Percentiles rank a stretch among this genome's conserved stretches.
phyloP scores from a whole-genome alignment of 1,284 basidiomycete species.

The Rhodotorula mucilaginosa region DNA sequence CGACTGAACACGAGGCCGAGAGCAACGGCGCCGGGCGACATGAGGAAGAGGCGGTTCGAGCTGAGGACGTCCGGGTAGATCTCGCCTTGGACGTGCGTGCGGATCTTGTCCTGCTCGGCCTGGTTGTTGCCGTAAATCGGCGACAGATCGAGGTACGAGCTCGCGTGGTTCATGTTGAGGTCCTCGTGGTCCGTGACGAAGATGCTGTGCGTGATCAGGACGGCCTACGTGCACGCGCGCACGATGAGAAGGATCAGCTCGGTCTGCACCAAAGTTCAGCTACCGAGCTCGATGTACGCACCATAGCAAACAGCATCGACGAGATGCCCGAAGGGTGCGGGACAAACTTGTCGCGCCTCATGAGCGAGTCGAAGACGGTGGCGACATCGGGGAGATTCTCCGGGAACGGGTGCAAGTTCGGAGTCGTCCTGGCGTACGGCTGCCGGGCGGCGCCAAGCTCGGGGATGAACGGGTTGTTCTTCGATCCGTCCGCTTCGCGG shows the following conservation, averaged over 20 bases:
- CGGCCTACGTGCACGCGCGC: slow-evolving; percentile 50
- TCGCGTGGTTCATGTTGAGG: slow-evolving; percentile 61
- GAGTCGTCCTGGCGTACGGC: slow-evolving; percentile 39
- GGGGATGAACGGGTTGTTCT: slow-evolving; percentile 35
- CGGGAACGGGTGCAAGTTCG: slow-evolving; percentile 32
- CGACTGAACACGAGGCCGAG: slow-evolving; percentile 67
- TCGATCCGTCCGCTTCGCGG: slow-evolving; percentile 35
- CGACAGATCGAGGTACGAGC: slow-evolving; percentile 73
- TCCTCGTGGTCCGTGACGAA: slow-evolving; percentile 61
- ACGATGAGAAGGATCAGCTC: too few species aligned
- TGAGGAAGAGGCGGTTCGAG: slow-evolving; percentile 64
- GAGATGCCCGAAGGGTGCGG: slow-evolving; percentile 73
- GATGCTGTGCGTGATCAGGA: slow-evolving; percentile 69
- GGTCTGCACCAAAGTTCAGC: slow-evolving; percentile 53
- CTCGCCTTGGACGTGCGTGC: slow-evolving; percentile 59
- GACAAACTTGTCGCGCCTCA: slow-evolving; percentile 61
- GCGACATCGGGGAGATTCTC: slow-evolving; percentile 66
- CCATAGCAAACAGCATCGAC: slow-evolving; percentile 29
- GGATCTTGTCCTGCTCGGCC: slow-evolving; percentile 56
- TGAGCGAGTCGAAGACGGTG: slow-evolving; percentile 71
- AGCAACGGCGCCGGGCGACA: slow-evolving; percentile 70
- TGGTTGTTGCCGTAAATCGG: slow-evolving; percentile 67
- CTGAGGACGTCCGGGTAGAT: slow-evolving; percentile 69
- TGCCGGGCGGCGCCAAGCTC: slow-evolving; percentile 31
- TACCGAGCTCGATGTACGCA: slow-evolving; percentile 52